These are phyloP conservation scores for Kluyveromyces sp. DNA, from an alignment of 1,139 yeast genomes.

Conservation along the genomic window DNA sequence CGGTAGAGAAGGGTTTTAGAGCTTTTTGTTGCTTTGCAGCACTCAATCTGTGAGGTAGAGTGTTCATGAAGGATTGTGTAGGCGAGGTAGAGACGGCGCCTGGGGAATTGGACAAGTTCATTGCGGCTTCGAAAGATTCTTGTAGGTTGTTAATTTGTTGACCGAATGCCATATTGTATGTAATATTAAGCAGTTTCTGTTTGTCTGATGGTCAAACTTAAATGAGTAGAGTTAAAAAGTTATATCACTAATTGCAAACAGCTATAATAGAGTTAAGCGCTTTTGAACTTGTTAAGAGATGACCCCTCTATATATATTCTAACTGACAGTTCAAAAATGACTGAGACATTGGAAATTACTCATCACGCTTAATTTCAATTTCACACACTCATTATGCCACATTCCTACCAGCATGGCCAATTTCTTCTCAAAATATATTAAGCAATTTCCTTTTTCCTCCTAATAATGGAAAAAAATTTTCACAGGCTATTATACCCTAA, in stretches of 20 bases:
- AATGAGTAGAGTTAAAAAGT: not conserved
- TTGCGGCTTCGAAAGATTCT: slow-evolving; percentile 50
- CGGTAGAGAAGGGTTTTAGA: slow-evolving; percentile 42
- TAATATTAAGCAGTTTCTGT: not conserved
- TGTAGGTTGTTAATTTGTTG: slow-evolving; percentile 53
- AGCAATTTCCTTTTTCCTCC: not conserved
- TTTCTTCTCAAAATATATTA: not conserved
- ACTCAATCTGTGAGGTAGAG: slow-evolving; percentile 28
- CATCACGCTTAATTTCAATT: slow-evolving; percentile 5
- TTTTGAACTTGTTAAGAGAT: not conserved
- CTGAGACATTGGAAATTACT: slow-evolving; percentile 1
- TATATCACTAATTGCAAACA: not conserved
- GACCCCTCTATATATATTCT: not conserved
- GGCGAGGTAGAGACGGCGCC: slow-evolving; percentile 67
- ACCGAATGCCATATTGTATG: slow-evolving; percentile 49
- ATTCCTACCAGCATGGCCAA: not conserved
- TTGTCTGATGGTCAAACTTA: not conserved
- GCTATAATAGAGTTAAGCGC: not conserved
- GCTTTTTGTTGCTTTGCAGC: slow-evolving; percentile 50
- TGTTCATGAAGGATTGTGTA: slow-evolving; percentile 36
- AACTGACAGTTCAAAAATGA: not conserved
- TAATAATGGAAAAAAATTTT: not conserved
- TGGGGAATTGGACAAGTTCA: slow-evolving; percentile 39
- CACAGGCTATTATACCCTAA: not conserved
- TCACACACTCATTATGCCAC: not conserved